Conservation (phyloP, 208 protist genomes). For the Leishmania braziliensis region DNA sequence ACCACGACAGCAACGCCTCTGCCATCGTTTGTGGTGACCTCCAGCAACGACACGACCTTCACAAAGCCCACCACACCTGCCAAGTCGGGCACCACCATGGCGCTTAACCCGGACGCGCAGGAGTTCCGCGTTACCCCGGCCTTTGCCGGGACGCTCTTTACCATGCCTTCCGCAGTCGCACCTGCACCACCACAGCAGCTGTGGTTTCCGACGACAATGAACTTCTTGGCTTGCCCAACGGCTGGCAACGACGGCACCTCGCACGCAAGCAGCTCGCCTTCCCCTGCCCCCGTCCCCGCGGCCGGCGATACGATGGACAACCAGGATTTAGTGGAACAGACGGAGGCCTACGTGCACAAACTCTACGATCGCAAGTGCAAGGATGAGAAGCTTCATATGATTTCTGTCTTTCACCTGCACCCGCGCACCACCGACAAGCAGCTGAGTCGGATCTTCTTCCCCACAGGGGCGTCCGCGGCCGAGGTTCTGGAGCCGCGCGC, state of each 20-base stretch:
- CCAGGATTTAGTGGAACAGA: constrained; percentile 17
- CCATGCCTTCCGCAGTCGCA: constrained; percentile 19
- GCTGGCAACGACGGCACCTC: constrained; percentile 6
- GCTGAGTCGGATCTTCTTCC: constrained; percentile 74
- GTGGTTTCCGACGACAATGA: neutral
- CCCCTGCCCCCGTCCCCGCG: neutral
- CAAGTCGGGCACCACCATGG: neutral
- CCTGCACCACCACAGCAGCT: neutral
- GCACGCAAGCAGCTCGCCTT: neutral
- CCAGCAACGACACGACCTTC: constrained; percentile 22
- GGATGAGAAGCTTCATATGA: constrained; percentile 50
- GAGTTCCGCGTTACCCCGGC: constrained; percentile 25
- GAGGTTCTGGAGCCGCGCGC: constrained; percentile 47
- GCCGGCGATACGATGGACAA: constrained; percentile 22
- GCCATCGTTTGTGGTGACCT: constrained; percentile 32
- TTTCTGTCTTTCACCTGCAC: constrained; percentile 80
- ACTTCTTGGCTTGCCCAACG: constrained; percentile 12
- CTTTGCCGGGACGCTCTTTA: constrained; percentile 27
- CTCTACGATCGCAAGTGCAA: constrained; percentile 40
- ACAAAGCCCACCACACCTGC: neutral
- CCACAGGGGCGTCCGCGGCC: constrained; percentile 61
- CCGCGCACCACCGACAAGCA: constrained; percentile 61
- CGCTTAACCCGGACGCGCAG: constrained; percentile 27
- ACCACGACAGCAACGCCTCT: neutral
- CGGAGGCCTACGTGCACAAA: constrained; percentile 43